Percentiles rank a stretch among this genome's conserved stretches.
phyloP scores from a whole-genome alignment of 1,284 basidiomycete genomes.

The Fomitiporia mediterranea region DNA sequence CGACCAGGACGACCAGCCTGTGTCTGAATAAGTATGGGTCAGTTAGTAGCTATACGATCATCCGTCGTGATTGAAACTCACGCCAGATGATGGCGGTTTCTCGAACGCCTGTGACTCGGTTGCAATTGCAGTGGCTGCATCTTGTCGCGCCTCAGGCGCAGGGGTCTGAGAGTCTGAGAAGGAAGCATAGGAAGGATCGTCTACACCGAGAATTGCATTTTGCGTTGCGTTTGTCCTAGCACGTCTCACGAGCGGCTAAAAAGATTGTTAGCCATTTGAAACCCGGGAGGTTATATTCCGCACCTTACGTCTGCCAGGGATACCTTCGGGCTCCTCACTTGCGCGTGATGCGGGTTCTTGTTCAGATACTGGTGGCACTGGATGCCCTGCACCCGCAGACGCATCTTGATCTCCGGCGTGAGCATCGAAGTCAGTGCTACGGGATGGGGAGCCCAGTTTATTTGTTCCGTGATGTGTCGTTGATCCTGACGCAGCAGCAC shows the following conservation, averaged over 20 bases:
- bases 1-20: background rate
- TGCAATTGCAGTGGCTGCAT: conserved; percentile 3
- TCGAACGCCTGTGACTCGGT: conserved; percentile 4
- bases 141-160: background rate
- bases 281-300: background rate
- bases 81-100: conserved; percentile 27
- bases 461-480: no score
- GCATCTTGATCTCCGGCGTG: background rate
- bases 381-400: background rate
- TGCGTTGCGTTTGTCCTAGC: conserved; percentile 22
- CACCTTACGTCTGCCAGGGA: background rate
- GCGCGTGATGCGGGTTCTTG: background rate
- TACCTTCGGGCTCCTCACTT: conserved; percentile 5
- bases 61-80: background rate
- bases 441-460: no score
- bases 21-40: background rate
- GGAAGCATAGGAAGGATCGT: conserved; percentile 25
- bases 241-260: conserved; percentile 26
- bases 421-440: background rate
- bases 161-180: conserved; percentile 10
- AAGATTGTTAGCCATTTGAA: background rate
- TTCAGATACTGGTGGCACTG: background rate
- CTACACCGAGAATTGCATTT: conserved; percentile 23
- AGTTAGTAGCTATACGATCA: background rate
- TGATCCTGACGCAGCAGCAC: conserved; percentile 15